Percentiles rank a stretch among this genome's conserved stretches.
phyloP scores from a whole-genome alignment of 257 asterid genomes.

The Solanum pinnatisectum region DNA sequence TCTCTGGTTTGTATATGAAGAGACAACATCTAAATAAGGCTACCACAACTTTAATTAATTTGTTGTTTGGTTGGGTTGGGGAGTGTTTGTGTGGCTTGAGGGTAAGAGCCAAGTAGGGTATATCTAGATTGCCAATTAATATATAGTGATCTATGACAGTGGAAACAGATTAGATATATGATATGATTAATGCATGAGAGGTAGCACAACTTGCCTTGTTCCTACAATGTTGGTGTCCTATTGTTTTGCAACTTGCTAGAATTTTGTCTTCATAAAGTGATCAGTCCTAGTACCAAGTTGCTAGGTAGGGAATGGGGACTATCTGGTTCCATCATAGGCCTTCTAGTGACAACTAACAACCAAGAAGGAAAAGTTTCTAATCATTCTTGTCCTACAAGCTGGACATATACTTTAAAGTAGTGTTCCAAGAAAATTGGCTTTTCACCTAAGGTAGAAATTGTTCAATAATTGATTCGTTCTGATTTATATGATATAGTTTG shows the following conservation, averaged over 20 bases:
- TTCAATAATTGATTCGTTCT: not conserved
- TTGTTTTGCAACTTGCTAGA: not conserved
- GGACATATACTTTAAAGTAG: not conserved
- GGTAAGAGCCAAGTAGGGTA: not conserved
- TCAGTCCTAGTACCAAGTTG: not conserved
- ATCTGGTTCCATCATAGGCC: not conserved
- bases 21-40: not conserved
- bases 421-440: not conserved
- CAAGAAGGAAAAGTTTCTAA: not conserved
- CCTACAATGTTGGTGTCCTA: not conserved
- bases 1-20: not conserved
- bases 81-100: not conserved
- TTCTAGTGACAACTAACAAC: not conserved
- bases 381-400: not conserved
- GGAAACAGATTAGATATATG: not conserved
- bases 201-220: not conserved
- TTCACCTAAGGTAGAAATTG: not conserved
- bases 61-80: not conserved
- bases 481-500: too few relatives aligned
- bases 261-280: not conserved
- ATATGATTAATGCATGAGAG: not conserved
- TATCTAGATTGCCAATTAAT: not conserved
- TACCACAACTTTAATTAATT: not conserved
- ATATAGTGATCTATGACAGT: not conserved
- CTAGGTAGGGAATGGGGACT: not conserved